These are phyloP conservation scores for Pythium sukuiense DNA, from an alignment of 352 stramenopile genomes.

Conservation along the genomic window DNA sequence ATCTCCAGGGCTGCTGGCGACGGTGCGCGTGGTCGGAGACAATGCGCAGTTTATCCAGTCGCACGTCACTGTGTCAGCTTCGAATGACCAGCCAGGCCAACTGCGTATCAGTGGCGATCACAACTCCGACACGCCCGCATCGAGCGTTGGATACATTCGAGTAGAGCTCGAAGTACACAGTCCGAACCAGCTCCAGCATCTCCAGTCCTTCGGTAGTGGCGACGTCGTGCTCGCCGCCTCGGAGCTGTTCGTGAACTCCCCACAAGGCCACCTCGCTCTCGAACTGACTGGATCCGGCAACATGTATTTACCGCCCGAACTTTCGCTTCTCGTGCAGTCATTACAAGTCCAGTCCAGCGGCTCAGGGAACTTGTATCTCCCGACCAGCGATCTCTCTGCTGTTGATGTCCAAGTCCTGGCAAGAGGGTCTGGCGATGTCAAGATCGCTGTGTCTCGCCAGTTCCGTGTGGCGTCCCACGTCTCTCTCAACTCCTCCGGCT, in stretches of 20 bases:
- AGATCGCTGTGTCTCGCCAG: not conserved
- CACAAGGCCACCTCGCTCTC: not conserved
- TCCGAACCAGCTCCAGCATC: not conserved
- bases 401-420: not conserved
- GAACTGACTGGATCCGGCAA: not conserved
- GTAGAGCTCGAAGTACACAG: slow-evolving; percentile 9
- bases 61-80: not conserved
- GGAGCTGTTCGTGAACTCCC: not conserved
- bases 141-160: not conserved
- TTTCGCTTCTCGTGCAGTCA: not conserved
- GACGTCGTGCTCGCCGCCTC: slow-evolving; percentile 3
- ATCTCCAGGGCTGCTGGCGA: not conserved
- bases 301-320: slow-evolving; percentile 6
- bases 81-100: not conserved
- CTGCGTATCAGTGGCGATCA: not conserved
- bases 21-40: slow-evolving; percentile 9
- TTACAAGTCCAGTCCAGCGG: not conserved
- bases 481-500: not conserved
- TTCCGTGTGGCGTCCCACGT: not conserved
- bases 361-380: not conserved
- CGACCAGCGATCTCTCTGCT: not conserved
- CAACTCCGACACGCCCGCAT: not conserved
- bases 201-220: not conserved
- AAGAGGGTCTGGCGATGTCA: not conserved
- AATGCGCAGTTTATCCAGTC: not conserved